Evolutionary conservation across 768 basidiomycete genomes (phyloP).

Genomic region (Boletus rubropictus): DNA sequence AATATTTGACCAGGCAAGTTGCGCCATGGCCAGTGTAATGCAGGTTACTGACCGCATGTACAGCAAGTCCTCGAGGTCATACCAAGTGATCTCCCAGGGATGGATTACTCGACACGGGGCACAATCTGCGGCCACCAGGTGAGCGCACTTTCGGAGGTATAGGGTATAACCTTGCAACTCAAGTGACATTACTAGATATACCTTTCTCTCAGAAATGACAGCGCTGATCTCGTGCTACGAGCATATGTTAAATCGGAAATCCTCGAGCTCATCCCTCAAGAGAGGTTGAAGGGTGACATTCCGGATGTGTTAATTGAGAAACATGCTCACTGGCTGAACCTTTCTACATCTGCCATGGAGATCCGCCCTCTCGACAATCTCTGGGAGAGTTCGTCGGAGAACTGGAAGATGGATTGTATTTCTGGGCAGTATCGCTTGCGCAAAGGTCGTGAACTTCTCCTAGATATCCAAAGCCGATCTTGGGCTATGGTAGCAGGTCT

Average conservation of each 20-base stretch:
- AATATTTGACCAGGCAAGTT: conserved; percentile 20
- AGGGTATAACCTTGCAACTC: background rate
- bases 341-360: conserved; percentile 20
- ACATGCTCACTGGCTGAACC: conserved; percentile 30
- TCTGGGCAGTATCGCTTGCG: conserved; percentile 6
- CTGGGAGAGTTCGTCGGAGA: conserved; percentile 23
- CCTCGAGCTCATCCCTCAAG: conserved; percentile 23
- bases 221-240: conserved; percentile 15
- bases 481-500: conserved; percentile 26
- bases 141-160: background rate
- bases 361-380: conserved; percentile 22
- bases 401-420: conserved; percentile 24
- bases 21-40: background rate
- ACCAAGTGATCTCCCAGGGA: conserved; percentile 22
- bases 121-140: conserved; percentile 17
- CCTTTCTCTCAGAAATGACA: conserved; percentile 15
- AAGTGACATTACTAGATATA: conserved; percentile 11
- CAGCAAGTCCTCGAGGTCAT: conserved; percentile 21
- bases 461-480: conserved; percentile 26
- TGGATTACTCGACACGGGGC: conserved; percentile 23
- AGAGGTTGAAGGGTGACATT: conserved; percentile 21
- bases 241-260: conserved; percentile 4
- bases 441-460: conserved; percentile 9
- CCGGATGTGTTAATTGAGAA: conserved; percentile 19
- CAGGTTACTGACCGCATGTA: background rate